Percentiles rank a stretch among this genome's conserved stretches.
phyloP scores from a whole-genome alignment of 1,139 yeast genomes.

The Kodamaea derodonti region DNA sequence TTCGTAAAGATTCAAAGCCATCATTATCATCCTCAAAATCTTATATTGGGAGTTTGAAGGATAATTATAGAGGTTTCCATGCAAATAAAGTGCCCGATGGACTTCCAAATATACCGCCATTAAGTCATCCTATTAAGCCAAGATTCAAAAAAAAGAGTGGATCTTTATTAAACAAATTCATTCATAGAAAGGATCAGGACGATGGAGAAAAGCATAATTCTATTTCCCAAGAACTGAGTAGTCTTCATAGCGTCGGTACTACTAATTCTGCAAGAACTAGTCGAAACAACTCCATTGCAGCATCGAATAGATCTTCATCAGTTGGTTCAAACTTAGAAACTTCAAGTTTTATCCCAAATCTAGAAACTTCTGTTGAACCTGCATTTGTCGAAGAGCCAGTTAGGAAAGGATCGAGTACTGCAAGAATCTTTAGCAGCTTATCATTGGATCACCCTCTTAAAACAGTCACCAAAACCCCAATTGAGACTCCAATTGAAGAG shows the following conservation, averaged over 20 bases:
- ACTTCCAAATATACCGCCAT: slow-evolving; percentile 41
- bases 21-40: not conserved
- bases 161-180: slow-evolving; percentile 46
- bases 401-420: not conserved
- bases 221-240: slow-evolving; percentile 2
- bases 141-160: slow-evolving; percentile 41
- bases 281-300: slow-evolving; percentile 11
- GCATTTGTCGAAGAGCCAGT: too few relatives aligned
- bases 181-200: slow-evolving; percentile 41
- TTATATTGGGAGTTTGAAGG: slow-evolving; percentile 15
- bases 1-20: not conserved
- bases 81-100: slow-evolving; percentile 30
- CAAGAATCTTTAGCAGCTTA: too few relatives aligned
- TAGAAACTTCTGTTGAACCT: too few relatives aligned
- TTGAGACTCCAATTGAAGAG: too few relatives aligned
- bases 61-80: slow-evolving; percentile 49
- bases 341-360: not conserved
- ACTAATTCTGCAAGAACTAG: slow-evolving; percentile 6
- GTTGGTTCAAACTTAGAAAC: slow-evolving; percentile 6
- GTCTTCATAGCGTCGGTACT: slow-evolving; percentile 2
- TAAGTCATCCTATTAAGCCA: slow-evolving; percentile 49
- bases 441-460: too few relatives aligned
- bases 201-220: slow-evolving; percentile 1
- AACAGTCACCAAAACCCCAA: not conserved
- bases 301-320: slow-evolving; percentile 9